Evolutionary conservation across 2,329 filamentous ascomycete genomes (phyloP), one percentile per base, ranked within the genome.

Genomic region (Thyridium curvatum): DNA sequence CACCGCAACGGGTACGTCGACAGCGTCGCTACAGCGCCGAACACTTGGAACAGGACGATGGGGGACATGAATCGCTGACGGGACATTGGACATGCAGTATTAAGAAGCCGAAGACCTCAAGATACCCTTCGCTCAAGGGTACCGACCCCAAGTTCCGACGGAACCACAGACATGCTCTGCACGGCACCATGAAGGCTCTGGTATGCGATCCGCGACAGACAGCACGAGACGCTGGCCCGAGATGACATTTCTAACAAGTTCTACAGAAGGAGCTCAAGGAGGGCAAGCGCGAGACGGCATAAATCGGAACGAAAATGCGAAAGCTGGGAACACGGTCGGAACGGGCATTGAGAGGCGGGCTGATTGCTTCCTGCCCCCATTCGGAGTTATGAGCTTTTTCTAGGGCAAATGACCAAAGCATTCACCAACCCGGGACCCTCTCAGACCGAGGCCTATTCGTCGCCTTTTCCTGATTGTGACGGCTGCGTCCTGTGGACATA

Each of bases 141-240:
- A 93, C 88, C 69, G 93, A 98, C 76, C 90, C 93, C 68, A 98
- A 98, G 84, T 98, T 98, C 82, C 85, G 93, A 72, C 85, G 93
- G 75, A 98, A 98, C 82, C 93, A 98, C 79, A 88, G 89, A 79
- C 91, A 98, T 82, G 93, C 93, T 71, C 89, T 97, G 52, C 93
- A 97, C 79, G 93, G 93, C 70, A 98, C 90, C 68, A 89, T 87
- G 79, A 94, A 87, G 78, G 93, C 93, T 67, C 75, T 98, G 77
- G 91, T 97, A 83, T 77, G 41, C 10, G 30, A 17, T 9, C n/a
- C 32, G 34, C 16, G 28, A 35, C 16, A n/a, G 5, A 13, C 34
- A 16, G 21, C 34, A n/a, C 35, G 30, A 46, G 30, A 6, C 21
- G 6, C 21, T 10, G n/a, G n/a, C 21, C 21, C 21, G 42, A 21